Evolutionary conservation across 108 stramenopile genomes (phyloP).

Genomic region (Nannochloropsis gaditana): DNA sequence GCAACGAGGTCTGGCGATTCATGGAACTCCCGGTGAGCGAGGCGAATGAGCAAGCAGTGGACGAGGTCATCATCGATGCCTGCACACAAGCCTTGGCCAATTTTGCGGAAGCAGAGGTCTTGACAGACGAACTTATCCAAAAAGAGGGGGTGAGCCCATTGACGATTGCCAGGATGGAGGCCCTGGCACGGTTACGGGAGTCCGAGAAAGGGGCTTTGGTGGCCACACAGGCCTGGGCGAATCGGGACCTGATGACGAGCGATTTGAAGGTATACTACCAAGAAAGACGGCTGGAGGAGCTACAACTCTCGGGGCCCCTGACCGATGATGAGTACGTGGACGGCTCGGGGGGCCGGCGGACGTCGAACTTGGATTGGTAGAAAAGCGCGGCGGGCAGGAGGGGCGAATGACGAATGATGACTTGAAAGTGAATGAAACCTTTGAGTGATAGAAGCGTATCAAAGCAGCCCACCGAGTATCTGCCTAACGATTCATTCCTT

Average conservation of each 20-base stretch:
- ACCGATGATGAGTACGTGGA: not conserved
- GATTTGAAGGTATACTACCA: constrained; percentile 84
- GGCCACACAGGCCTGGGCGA: not conserved
- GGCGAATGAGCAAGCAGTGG: constrained; percentile 64
- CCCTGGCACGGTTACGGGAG: constrained; percentile 61
- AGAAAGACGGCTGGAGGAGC: constrained; percentile 71
- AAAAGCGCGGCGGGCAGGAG: not conserved
- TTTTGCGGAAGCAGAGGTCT: constrained; percentile 58
- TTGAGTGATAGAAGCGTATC: no score
- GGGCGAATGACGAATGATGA: not conserved
- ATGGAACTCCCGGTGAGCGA: constrained; percentile 79
- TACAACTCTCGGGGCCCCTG: constrained; percentile 32
- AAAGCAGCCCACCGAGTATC: no score
- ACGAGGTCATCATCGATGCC: constrained; percentile 59
- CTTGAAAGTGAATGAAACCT: not conserved
- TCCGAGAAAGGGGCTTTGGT: constrained; percentile 66
- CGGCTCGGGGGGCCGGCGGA: not conserved
- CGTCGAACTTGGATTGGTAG: constrained; percentile 15
- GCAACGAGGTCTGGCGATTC: constrained; percentile 81
- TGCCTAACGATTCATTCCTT: no score
- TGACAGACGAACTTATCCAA: constrained; percentile 37
- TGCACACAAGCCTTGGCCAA: constrained; percentile 39
- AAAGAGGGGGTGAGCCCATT: not conserved
- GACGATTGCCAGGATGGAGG: constrained; percentile 39
- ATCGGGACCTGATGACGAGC: constrained; percentile 32